Evolutionary conservation across 495 filamentous ascomycete genomes (phyloP).

Genomic region (Penicillium soppii): DNA sequence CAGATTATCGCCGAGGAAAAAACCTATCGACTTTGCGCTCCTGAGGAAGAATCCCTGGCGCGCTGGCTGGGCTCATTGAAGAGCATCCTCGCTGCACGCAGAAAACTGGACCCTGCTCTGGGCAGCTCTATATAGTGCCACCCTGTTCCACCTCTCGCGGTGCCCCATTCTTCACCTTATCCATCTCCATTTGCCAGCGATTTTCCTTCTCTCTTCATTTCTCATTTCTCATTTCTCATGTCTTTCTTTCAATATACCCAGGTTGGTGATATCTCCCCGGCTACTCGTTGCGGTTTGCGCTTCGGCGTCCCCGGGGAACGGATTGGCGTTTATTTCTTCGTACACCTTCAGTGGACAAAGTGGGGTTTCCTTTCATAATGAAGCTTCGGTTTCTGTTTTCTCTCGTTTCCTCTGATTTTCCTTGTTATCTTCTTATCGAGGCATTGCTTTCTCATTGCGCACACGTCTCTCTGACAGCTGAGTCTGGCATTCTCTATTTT

Average conservation of each 20-base stretch:
- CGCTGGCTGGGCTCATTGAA: constrained; percentile 89
- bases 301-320: constrained; percentile 1
- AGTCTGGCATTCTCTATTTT: neutral
- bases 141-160: neutral
- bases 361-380: neutral
- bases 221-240: neutral
- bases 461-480: constrained; percentile 44
- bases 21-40: constrained; percentile 81
- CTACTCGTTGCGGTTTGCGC: neutral
- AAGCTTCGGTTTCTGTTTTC: neutral
- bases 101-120: constrained; percentile 45
- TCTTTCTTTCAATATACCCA: constrained; percentile 11
- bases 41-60: constrained; percentile 77
- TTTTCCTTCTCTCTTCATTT: neutral
- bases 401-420: neutral
- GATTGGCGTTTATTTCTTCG: constrained; percentile 4
- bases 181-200: neutral
- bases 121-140: neutral
- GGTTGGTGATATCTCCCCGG: constrained; percentile 2
- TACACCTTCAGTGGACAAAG: neutral
- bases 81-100: constrained; percentile 65
- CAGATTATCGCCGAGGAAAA: constrained; percentile 96
- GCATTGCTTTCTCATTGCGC: constrained; percentile 54
- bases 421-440: neutral
- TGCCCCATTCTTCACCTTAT: neutral